Evolutionary conservation across 2,329 filamentous ascomycete species (phyloP).

Genomic region (Venturiaceae sp.): DNA sequence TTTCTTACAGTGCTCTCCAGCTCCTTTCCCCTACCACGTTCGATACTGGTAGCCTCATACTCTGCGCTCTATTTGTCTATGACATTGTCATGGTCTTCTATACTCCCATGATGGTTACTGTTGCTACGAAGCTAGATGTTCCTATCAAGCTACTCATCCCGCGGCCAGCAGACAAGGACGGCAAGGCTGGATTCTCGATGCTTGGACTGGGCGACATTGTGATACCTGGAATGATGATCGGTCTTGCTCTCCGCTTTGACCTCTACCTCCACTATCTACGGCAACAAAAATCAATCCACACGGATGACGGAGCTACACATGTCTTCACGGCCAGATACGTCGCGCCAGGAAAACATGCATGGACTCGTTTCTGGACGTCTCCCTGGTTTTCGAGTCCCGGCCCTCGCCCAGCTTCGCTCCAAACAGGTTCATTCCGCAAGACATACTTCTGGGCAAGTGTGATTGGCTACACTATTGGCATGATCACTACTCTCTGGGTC

Average conservation of each 20-base stretch:
- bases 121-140: constrained; percentile 81
- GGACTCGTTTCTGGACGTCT: constrained; percentile 69
- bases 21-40: constrained; percentile 87
- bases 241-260: constrained; percentile 82
- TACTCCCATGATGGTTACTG: constrained; percentile 75
- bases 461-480: constrained; percentile 66
- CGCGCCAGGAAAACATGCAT: constrained; percentile 45
- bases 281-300: constrained; percentile 39
- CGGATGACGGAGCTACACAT: constrained; percentile 12
- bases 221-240: constrained; percentile 83
- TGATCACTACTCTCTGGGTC: constrained; percentile 66
- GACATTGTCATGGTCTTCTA: constrained; percentile 92
- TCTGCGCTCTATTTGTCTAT: constrained; percentile 80
- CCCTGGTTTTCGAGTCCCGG: constrained; percentile 20
- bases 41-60: constrained; percentile 65
- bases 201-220: constrained; percentile 92
- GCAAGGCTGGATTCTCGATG: constrained; percentile 50
- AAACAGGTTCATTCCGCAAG: constrained; percentile 55
- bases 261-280: constrained; percentile 72
- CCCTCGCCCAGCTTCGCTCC: constrained; percentile 13
- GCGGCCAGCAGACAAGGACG: constrained; percentile 36
- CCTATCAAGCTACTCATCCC: constrained; percentile 89
- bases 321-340: constrained; percentile 18
- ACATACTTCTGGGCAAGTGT: constrained; percentile 76
- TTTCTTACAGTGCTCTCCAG: constrained; percentile 74